Percentiles rank a stretch among this genome's conserved stretches.
These are phyloP conservation scores for Nicotiana rustica DNA, from an alignment of 305 asterid species.

Conservation along the genomic window DNA sequence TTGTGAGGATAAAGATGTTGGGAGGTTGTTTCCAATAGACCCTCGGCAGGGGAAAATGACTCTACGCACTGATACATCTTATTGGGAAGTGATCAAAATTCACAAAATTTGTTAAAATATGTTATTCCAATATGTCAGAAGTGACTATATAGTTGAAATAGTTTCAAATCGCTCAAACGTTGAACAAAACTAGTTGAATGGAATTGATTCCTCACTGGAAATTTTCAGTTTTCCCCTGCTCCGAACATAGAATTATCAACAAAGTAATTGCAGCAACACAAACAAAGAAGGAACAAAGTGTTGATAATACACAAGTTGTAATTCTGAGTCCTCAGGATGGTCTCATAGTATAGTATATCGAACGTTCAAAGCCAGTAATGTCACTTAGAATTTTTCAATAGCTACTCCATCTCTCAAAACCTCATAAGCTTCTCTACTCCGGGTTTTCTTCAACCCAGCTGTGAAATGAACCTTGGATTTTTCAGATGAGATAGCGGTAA, in stretches of 20 bases:
- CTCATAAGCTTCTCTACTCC: constrained; percentile 85
- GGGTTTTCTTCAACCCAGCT: constrained; percentile 89
- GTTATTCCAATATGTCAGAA: neutral
- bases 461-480: constrained; percentile 77
- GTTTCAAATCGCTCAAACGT: neutral
- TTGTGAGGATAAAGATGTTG: too few relatives aligned
- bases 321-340: too few relatives aligned
- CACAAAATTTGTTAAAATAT: too few relatives aligned
- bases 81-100: too few relatives aligned
- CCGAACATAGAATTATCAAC: neutral
- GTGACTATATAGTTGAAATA: neutral
- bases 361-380: neutral
- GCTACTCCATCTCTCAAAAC: constrained; percentile 74
- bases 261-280: too few relatives aligned
- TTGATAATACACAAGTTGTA: too few relatives aligned
- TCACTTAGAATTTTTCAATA: constrained; percentile 67
- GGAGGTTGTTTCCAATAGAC: too few relatives aligned
- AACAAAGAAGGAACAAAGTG: too few relatives aligned
- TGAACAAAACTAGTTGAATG: neutral
- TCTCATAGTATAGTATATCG: neutral
- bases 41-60: too few relatives aligned
- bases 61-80: too few relatives aligned
- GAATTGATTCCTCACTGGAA: neutral
- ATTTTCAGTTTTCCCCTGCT: neutral
- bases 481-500: constrained; percentile 76